phyloP scores from a whole-genome alignment of 2,329 filamentous ascomycete genomes.

The Graphiopsis chlorocephala region DNA sequence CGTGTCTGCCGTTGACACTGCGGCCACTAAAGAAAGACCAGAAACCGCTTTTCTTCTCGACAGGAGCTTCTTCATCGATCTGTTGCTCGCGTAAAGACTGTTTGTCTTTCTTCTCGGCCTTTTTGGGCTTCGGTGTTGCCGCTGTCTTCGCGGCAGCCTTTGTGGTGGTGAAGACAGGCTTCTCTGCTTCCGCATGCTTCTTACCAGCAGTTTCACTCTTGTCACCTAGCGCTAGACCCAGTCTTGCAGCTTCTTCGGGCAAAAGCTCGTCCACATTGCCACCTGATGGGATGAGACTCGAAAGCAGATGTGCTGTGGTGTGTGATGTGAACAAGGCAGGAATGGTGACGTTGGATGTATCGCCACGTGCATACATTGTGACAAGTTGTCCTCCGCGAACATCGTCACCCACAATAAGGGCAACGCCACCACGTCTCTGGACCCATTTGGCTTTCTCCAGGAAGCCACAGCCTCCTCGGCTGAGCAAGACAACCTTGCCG shows the following conservation, averaged over 20 bases:
- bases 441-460: constrained; percentile 97
- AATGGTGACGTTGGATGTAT: constrained; percentile 92
- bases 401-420: constrained; percentile 91
- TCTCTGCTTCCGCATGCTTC: constrained; percentile 16
- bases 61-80: constrained; percentile 10
- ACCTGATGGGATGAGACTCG: constrained; percentile 75
- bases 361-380: constrained; percentile 97
- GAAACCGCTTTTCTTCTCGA: constrained; percentile 33
- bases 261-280: constrained; percentile 60
- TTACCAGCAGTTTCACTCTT: constrained; percentile 20
- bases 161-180: constrained; percentile 30
- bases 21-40: constrained; percentile 39
- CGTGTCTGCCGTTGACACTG: constrained; percentile 9
- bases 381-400: constrained; percentile 83
- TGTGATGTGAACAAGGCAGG: constrained; percentile 92
- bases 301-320: constrained; percentile 89
- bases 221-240: constrained; percentile 39
- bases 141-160: constrained; percentile 22
- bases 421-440: constrained; percentile 82
- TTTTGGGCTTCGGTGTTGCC: constrained; percentile 18
- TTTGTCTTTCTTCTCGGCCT: constrained; percentile 10
- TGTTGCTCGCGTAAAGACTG: constrained; percentile 26
- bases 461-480: constrained; percentile 92
- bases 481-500: constrained; percentile 88
- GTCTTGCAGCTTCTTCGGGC: constrained; percentile 57